Evolutionary conservation across 108 stramenopile genomes (phyloP).

Genomic region (Fistulifera solaris): DNA sequence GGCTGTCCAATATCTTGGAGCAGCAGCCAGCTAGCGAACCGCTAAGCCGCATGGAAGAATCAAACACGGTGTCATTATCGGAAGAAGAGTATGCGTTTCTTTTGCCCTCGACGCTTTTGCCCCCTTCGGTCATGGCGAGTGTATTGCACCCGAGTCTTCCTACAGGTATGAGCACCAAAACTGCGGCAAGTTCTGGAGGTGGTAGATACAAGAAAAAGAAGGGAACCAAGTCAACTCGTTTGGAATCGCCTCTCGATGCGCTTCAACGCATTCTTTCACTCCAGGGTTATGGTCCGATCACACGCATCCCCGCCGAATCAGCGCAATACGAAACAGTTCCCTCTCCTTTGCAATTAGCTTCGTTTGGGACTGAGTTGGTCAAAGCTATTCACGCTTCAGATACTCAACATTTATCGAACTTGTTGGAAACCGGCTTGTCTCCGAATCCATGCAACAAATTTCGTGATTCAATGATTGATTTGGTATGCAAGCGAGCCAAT

Average conservation of each 20-base stretch:
- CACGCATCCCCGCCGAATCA: constrained; percentile 18
- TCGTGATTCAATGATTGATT: constrained; percentile 72
- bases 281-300: constrained; percentile 1
- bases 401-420: constrained; percentile 20
- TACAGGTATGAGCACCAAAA: background rate
- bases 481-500: constrained; percentile 68
- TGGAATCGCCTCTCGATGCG: constrained; percentile 1
- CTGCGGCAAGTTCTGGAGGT: background rate
- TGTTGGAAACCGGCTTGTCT: constrained; percentile 53
- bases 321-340: constrained; percentile 64
- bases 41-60: too few relatives aligned
- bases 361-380: constrained; percentile 71
- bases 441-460: constrained; percentile 89
- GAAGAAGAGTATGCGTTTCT: too few relatives aligned
- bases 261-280: constrained; percentile 1
- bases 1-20: too few relatives aligned
- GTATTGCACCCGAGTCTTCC: background rate
- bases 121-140: constrained; percentile 1
- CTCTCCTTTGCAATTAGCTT: constrained; percentile 60
- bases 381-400: constrained; percentile 66
- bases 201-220: background rate
- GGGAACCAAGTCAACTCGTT: background rate
- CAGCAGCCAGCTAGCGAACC: too few relatives aligned
- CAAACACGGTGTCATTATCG: too few relatives aligned
- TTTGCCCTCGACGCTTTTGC: background rate